Evolutionary conservation across 495 filamentous ascomycete genomes (phyloP), one percentile per base, ranked within the genome.

Genomic region (Penicillium taxi): DNA sequence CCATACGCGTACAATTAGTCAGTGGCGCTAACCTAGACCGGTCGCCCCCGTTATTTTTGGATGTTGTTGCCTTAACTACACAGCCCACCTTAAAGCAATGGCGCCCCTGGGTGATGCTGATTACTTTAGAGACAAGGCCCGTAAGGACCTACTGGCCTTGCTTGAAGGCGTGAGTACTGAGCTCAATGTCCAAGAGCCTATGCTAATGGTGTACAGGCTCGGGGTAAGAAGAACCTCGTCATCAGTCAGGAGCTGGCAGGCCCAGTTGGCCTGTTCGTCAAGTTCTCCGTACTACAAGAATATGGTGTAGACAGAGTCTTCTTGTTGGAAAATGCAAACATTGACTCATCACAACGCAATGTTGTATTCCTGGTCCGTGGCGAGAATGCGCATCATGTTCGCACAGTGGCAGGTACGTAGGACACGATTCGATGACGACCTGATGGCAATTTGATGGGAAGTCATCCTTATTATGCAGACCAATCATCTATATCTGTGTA

Each of bases 261-360:
- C 24, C 83, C 87, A 22, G 73, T 99, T 33, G 85, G 86, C 32
- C 73, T 93, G 37, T 81, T 96, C 53, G 83, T 93, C 65, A 96
- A 95, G 57, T 91, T 94, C 53, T 94, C 93, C 9, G 75, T 77
- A 28, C 73, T 86, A 14, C 81, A 86, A 42, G 90, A 99, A 48
- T 94, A 96, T 69, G 93, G 93, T 11, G 87, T 96, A 50, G 89
- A 96, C 60, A 91, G 87, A 47, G 79, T 96, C 37, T 96, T 95
- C 70, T 79, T 93, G 50, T 71, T 99, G 26, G 87, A 94, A 62
- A 95, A 96, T 60, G 82, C 82, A 48, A 94, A 95, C 65, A 81
- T 82, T 44, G 93, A 96, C 58, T 79, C 81, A 29, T 86, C 82
- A 43, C 93, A 96, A 66, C 81, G 85, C 55, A 96, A 96, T 75